These are phyloP conservation scores for Protomyces inouyei DNA, from an alignment of 1,139 yeast genomes.

Conservation along the genomic window DNA sequence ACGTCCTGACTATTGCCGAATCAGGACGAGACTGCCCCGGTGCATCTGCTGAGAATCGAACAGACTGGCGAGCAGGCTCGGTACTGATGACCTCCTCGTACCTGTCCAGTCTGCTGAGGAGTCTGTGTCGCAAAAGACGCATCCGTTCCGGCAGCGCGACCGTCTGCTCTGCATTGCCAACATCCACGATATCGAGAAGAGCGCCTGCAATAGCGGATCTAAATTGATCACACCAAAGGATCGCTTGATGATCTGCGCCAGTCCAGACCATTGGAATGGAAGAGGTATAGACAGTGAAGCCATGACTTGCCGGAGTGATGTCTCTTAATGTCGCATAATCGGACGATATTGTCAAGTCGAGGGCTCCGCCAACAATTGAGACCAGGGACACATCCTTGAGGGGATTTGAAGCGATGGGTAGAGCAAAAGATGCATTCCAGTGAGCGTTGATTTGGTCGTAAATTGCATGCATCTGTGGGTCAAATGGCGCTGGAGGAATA, in stretches of 20 bases:
- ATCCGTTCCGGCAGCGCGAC: slow-evolving; percentile 53
- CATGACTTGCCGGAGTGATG: slow-evolving; percentile 65
- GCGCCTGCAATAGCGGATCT: slow-evolving; percentile 59
- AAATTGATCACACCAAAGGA: slow-evolving; percentile 94
- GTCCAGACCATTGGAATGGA: slow-evolving; percentile 93
- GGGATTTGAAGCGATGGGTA: slow-evolving; percentile 35
- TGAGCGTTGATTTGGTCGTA: slow-evolving; percentile 71
- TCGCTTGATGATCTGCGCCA: slow-evolving; percentile 89
- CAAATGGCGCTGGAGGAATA: slow-evolving; percentile 92
- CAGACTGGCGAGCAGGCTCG: background rate
- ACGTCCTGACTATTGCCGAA: background rate
- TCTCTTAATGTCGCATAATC: slow-evolving; percentile 80
- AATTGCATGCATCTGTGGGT: slow-evolving; percentile 72
- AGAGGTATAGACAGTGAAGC: slow-evolving; percentile 76
- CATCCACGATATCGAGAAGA: slow-evolving; percentile 52
- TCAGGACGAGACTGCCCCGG: background rate
- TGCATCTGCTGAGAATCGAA: background rate
- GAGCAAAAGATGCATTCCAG: slow-evolving; percentile 64
- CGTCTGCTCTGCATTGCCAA: slow-evolving; percentile 39
- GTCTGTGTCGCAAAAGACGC: slow-evolving; percentile 48
- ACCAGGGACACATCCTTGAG: slow-evolving; percentile 40
- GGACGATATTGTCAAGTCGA: slow-evolving; percentile 82
- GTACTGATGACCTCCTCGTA: background rate
- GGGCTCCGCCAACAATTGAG: slow-evolving; percentile 88
- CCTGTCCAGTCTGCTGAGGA: slow-evolving; percentile 43